Percentiles rank a stretch among this genome's conserved stretches.
These are phyloP conservation scores for Zalerion maritima DNA, from an alignment of 495 filamentous ascomycete species.

Conservation along the genomic window DNA sequence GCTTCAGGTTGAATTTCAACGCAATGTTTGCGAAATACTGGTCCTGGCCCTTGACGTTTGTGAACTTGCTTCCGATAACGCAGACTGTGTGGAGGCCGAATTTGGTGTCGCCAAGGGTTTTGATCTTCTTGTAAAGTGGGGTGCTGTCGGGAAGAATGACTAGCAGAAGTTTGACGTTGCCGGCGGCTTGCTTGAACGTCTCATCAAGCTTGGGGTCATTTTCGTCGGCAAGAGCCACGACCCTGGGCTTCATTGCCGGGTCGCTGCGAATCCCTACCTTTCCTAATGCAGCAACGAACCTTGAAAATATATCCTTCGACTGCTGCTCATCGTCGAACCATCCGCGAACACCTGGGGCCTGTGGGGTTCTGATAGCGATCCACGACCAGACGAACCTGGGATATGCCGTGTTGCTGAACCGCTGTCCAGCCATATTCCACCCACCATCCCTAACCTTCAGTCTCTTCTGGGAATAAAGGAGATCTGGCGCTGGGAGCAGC, in stretches of 20 bases:
- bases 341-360: neutral
- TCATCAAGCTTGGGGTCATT: slow-evolving; percentile 7
- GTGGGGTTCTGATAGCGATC: slow-evolving; percentile 8
- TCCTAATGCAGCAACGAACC: slow-evolving; percentile 20
- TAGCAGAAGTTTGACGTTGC: slow-evolving; percentile 39
- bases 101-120: slow-evolving; percentile 47
- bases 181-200: slow-evolving; percentile 4
- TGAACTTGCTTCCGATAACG: slow-evolving; percentile 37
- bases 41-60: slow-evolving; percentile 17
- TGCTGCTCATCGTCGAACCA: slow-evolving; percentile 3
- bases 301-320: slow-evolving; percentile 16
- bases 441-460: slow-evolving; percentile 13
- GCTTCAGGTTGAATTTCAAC: slow-evolving; percentile 77
- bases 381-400: slow-evolving; percentile 21
- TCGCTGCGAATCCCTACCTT: slow-evolving; percentile 22
- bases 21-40: slow-evolving; percentile 62
- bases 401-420: slow-evolving; percentile 16
- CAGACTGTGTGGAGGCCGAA: slow-evolving; percentile 54
- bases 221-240: slow-evolving; percentile 3
- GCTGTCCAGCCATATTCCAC: slow-evolving; percentile 24
- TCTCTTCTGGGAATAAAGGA: slow-evolving; percentile 32
- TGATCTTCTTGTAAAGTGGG: slow-evolving; percentile 50
- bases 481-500: slow-evolving; percentile 37
- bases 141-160: slow-evolving; percentile 43
- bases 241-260: neutral